Evolutionary conservation across 495 filamentous ascomycete species (phyloP), one percentile per base, ranked within the genome.

Genomic region (Penicillium desertorum): DNA sequence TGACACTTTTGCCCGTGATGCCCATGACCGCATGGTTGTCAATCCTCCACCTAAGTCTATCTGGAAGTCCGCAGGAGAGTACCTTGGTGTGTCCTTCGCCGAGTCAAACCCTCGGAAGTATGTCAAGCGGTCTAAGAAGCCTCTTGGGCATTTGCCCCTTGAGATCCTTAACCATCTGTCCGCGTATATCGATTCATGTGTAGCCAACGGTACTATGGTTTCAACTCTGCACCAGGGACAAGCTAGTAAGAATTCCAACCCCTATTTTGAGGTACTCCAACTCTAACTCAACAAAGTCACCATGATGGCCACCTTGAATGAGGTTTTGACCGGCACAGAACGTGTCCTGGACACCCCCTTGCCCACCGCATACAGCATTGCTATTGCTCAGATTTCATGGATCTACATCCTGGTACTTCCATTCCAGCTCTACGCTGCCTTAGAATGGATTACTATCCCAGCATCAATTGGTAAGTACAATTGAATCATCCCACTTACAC

Each of bases 331-430:
- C 4, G 86, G 86, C 39, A 86, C 86, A 7, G 90, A 96, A 64
- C 85, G 91, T 41, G 88, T 96, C 20, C 82, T 93, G 23, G 89
- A 86, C 68, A 96, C 91, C 3, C 91, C 91, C 3, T 77, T 95
- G 6, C 91, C 91, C 16, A 81, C 89, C 52, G 91, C 89, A 20
- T 96, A 96, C 78, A 82, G 81, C 47, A 96, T 96, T 64, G 84
- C 88, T 50, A 92, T 95, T 60, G 80, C 85, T 20, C 91, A 95
- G 62, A 93, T 95, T 62, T 88, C 90, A 34, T 92, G 89, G 88
- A 80, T 93, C 46, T 96, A 95, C 71, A 84, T 95, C 44, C 69
- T 92, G 27, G 72, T 90, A 4, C 83, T 96, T 3, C 91, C 91
- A 6, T 95, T 95, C 82, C 91, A 96, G 65, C 82, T 96, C 9